Conservation (phyloP, 306 rosid genomes). For the Begonia masoniana region DNA sequence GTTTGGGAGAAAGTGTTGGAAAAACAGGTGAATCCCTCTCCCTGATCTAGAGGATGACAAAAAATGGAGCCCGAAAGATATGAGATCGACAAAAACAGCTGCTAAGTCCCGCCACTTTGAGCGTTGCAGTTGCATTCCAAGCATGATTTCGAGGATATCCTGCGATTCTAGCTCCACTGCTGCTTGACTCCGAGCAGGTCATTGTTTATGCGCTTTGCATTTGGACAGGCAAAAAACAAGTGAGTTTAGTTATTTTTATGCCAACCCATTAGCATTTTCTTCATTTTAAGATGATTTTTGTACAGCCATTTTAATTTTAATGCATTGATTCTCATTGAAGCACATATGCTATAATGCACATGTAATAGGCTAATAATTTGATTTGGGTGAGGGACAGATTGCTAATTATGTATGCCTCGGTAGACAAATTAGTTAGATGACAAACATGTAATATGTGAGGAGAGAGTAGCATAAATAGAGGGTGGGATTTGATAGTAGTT, state of each 20-base stretch:
- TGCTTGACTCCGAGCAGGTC: slow-evolving; percentile 65
- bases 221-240: not conserved
- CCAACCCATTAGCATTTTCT: not conserved
- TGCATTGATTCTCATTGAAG: no score
- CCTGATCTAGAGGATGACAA: slow-evolving; percentile 49
- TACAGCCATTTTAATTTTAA: not conserved
- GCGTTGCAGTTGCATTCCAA: slow-evolving; percentile 43
- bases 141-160: slow-evolving; percentile 32
- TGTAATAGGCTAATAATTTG: no score
- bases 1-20: slow-evolving; percentile 32
- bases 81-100: slow-evolving; percentile 35
- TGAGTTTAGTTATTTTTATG: not conserved
- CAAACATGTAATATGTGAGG: no score
- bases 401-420: no score
- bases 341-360: no score
- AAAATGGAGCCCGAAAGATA: slow-evolving; percentile 41
- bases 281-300: not conserved
- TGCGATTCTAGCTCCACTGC: slow-evolving; percentile 56
- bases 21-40: slow-evolving; percentile 48
- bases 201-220: slow-evolving; percentile 81
- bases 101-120: slow-evolving; percentile 93
- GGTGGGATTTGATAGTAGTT: no score
- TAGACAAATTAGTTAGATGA: no score
- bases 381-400: no score
- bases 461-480: no score